Percentiles rank a stretch among this genome's conserved stretches.
These are phyloP conservation scores for Cystofilobasidium ferigula DNA, from an alignment of 768 basidiomycete species.

Conservation along the genomic window DNA sequence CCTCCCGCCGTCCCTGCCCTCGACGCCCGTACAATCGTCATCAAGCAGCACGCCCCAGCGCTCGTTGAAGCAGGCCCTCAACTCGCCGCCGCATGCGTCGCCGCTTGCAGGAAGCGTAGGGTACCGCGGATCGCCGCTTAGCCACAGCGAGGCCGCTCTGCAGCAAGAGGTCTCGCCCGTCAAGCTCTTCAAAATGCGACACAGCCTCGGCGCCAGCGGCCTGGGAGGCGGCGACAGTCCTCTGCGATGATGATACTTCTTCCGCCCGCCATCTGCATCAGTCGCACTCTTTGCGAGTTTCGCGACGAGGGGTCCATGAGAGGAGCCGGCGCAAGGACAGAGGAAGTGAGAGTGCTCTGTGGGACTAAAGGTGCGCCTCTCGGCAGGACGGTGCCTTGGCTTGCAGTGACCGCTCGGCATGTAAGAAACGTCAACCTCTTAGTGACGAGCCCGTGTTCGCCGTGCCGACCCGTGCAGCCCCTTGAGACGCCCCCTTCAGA, in stretches of 20 bases:
- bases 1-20: neutral
- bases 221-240: neutral
- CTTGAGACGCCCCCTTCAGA: too few relatives aligned
- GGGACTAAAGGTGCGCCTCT: too few relatives aligned
- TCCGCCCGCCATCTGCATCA: too few relatives aligned
- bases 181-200: constrained; percentile 6
- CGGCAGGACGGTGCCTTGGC: too few relatives aligned
- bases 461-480: too few relatives aligned
- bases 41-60: neutral
- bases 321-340: too few relatives aligned
- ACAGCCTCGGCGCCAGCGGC: neutral
- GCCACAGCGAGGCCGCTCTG: neutral
- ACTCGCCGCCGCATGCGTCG: neutral
- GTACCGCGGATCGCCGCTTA: neutral
- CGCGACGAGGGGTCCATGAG: too few relatives aligned
- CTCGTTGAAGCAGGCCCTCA: constrained; percentile 5
- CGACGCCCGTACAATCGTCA: neutral
- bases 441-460: too few relatives aligned
- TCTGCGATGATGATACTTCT: neutral
- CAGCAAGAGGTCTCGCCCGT: neutral
- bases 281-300: too few relatives aligned
- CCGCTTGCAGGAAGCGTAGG: neutral
- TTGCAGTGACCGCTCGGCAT: too few relatives aligned
- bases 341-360: too few relatives aligned
- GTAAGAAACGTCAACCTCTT: too few relatives aligned